These are phyloP conservation scores for Pythium oligandrum DNA, from an alignment of 352 stramenopile genomes.

Conservation along the genomic window DNA sequence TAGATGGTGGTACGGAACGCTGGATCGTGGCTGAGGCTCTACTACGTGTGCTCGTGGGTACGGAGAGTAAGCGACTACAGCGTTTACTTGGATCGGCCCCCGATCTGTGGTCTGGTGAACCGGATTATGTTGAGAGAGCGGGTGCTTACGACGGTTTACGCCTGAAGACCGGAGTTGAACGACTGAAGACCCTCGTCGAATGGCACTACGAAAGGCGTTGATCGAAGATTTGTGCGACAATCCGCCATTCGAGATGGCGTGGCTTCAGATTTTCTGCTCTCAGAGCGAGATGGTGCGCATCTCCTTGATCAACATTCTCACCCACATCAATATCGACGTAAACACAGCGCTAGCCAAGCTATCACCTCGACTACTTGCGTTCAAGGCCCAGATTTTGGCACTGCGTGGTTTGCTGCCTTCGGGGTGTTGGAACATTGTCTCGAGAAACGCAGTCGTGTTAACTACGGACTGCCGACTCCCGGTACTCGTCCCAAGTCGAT, in stretches of 20 bases:
- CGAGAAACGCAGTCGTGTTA: slow-evolving; percentile 77
- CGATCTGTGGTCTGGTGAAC: slow-evolving; percentile 27
- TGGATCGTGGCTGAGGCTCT: slow-evolving; percentile 56
- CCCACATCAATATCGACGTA: neutral
- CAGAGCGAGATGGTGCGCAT: slow-evolving; percentile 6
- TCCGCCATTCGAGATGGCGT: slow-evolving; percentile 62
- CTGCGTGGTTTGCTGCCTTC: slow-evolving; percentile 67
- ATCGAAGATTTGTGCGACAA: slow-evolving; percentile 55
- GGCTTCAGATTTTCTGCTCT: slow-evolving; percentile 34
- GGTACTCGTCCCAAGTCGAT: slow-evolving; percentile 53
- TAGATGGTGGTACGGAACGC: slow-evolving; percentile 44
- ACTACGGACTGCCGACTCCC: slow-evolving; percentile 60
- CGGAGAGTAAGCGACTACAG: slow-evolving; percentile 13
- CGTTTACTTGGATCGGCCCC: slow-evolving; percentile 30
- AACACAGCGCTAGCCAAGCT: too few species aligned
- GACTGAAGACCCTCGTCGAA: too few species aligned
- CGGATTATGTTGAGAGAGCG: slow-evolving; percentile 29
- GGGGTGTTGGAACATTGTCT: slow-evolving; percentile 77
- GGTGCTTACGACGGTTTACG: slow-evolving; percentile 43
- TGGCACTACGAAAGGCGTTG: slow-evolving; percentile 44
- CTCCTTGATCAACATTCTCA: slow-evolving; percentile 4
- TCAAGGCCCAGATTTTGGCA: slow-evolving; percentile 29
- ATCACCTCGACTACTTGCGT: too few species aligned
- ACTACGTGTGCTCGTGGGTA: slow-evolving; percentile 20
- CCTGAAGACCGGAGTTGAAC: slow-evolving; percentile 17